Evolutionary conservation across 495 filamentous ascomycete species (phyloP).

Genomic region (Peziza echinospora): DNA sequence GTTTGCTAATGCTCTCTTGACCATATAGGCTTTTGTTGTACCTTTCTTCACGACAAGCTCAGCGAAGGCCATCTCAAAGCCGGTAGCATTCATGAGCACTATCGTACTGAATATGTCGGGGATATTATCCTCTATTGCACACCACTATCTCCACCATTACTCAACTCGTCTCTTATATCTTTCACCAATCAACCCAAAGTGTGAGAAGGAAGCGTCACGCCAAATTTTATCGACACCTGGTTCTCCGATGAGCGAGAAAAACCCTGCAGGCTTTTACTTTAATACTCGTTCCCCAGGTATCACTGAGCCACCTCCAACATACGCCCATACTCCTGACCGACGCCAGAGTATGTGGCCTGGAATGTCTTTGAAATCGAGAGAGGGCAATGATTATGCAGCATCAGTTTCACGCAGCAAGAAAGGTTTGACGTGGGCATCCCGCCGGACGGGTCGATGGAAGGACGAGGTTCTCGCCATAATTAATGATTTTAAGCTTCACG

Average conservation of each 20-base stretch:
- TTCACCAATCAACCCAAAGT: neutral
- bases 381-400: no score
- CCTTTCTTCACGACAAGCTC: neutral
- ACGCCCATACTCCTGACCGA: neutral
- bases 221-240: neutral
- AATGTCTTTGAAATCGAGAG: no score
- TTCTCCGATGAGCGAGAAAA: neutral
- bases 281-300: neutral
- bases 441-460: no score
- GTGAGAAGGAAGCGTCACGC: neutral
- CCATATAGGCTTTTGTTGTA: neutral
- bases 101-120: neutral
- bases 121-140: neutral
- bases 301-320: neutral
- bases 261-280: neutral
- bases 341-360: neutral
- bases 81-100: neutral
- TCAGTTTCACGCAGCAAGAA: no score
- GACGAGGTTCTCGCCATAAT: no score
- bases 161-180: neutral
- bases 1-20: neutral
- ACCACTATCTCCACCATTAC: neutral
- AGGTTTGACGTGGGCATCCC: no score
- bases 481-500: no score
- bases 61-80: neutral